Evolutionary conservation across 805 yeast genomes (phyloP).

Genomic region (Yarrowia bubula): DNA sequence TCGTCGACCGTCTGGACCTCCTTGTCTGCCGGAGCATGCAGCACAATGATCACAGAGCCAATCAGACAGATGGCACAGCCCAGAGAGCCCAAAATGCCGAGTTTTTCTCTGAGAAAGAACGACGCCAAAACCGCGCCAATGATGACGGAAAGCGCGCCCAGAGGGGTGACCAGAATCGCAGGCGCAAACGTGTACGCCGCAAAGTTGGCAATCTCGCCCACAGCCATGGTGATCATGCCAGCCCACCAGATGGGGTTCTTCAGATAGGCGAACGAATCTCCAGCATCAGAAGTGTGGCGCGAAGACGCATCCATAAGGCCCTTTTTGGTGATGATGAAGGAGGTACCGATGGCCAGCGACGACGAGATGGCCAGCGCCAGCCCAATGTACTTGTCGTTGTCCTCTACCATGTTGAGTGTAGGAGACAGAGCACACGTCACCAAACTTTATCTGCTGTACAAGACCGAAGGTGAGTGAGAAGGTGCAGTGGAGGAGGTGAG

Average conservation of each 20-base stretch:
- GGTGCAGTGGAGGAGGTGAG: no score
- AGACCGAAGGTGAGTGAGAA: no score
- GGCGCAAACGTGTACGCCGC: slow-evolving; percentile 97
- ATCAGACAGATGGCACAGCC: slow-evolving; percentile 89
- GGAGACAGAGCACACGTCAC: no score
- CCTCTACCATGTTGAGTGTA: slow-evolving; percentile 45
- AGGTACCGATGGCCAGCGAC: slow-evolving; percentile 85
- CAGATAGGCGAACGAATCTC: slow-evolving; percentile 74
- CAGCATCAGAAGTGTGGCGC: slow-evolving; percentile 55
- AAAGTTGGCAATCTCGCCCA: slow-evolving; percentile 88
- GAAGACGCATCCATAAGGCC: slow-evolving; percentile 72
- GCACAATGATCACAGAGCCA: slow-evolving; percentile 82
- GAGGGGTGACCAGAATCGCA: slow-evolving; percentile 85
- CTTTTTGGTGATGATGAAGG: slow-evolving; percentile 84
- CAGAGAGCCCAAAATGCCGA: slow-evolving; percentile 83
- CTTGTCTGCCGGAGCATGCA: slow-evolving; percentile 94
- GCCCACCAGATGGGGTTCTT: slow-evolving; percentile 93
- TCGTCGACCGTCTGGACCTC: slow-evolving; percentile 87
- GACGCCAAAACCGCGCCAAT: slow-evolving; percentile 92
- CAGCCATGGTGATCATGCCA: slow-evolving; percentile 83
- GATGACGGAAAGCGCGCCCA: slow-evolving; percentile 86
- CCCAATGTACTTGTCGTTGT: slow-evolving; percentile 75
- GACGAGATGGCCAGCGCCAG: slow-evolving; percentile 82
- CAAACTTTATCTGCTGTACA: no score
- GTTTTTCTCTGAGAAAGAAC: slow-evolving; percentile 75